Evolutionary conservation across 2,329 filamentous ascomycete genomes (phyloP).

Genomic region (Botrytis elliptica): DNA sequence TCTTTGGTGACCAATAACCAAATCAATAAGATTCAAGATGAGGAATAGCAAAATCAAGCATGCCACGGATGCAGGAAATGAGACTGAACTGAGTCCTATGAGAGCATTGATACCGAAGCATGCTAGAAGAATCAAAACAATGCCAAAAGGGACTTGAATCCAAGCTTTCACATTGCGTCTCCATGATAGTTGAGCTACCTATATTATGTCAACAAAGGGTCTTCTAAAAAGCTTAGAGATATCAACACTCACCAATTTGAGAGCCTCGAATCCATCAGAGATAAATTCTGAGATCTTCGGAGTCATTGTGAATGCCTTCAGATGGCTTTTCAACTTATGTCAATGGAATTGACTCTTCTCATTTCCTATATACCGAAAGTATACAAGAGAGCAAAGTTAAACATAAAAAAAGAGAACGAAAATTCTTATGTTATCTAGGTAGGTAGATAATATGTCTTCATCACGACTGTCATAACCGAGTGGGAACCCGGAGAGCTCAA

Average conservation of each 20-base stretch:
- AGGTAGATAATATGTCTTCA: background rate
- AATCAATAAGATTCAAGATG: conserved; percentile 48
- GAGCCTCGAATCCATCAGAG: conserved; percentile 32
- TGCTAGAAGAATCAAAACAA: conserved; percentile 42
- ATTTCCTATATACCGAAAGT: background rate
- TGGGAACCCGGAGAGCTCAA: conserved; percentile 13
- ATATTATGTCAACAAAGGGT: conserved; percentile 23
- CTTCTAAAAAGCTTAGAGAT: background rate
- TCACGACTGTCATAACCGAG: background rate
- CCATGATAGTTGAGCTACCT: conserved; percentile 38
- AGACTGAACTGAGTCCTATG: conserved; percentile 47
- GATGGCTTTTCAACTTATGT: background rate
- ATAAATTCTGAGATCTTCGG: conserved; percentile 8
- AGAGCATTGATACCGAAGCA: conserved; percentile 45
- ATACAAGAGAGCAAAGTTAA: background rate
- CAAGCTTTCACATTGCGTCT: conserved; percentile 43
- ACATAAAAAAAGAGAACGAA: background rate
- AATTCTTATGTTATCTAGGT: no score
- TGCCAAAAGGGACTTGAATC: conserved; percentile 50
- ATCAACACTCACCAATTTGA: conserved; percentile 32
- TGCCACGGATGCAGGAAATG: conserved; percentile 60
- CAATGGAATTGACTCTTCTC: background rate
- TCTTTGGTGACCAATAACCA: conserved; percentile 47
- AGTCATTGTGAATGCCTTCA: background rate
- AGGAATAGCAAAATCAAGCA: conserved; percentile 56